Evolutionary conservation across 192 early-diverging fungal species (phyloP).

Genomic region (Coemansia sp.): DNA sequence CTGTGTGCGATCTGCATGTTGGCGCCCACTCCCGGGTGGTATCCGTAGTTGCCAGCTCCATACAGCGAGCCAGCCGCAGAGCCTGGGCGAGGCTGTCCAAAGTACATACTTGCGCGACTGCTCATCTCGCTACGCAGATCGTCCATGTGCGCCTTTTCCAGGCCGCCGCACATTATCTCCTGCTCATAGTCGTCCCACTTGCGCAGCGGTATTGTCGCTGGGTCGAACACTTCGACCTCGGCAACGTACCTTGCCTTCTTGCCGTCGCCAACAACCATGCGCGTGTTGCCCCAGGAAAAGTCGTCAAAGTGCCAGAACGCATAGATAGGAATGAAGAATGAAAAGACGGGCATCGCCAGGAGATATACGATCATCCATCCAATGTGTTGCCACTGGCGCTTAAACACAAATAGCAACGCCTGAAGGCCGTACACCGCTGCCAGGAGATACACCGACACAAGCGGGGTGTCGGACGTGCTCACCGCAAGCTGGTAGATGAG

Average conservation of each 20-base stretch:
- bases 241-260: constrained; percentile 62
- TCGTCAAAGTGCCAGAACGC: constrained; percentile 99
- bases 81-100: constrained; percentile 44
- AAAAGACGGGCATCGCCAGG: constrained; percentile 88
- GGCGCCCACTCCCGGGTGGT: constrained; percentile 34
- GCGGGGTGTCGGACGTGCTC: constrained; percentile 64
- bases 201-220: constrained; percentile 72
- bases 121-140: constrained; percentile 56
- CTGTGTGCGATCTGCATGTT: constrained; percentile 41
- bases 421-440: constrained; percentile 90
- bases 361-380: constrained; percentile 99
- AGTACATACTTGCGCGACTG: constrained; percentile 57
- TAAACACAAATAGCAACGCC: constrained; percentile 84
- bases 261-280: constrained; percentile 85
- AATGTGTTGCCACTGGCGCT: constrained; percentile 91
- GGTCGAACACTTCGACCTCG: constrained; percentile 76
- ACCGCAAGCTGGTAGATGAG: constrained; percentile 69
- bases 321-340: constrained; percentile 86
- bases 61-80: constrained; percentile 51
- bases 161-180: constrained; percentile 49
- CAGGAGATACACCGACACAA: constrained; percentile 83
- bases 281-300: constrained; percentile 99
- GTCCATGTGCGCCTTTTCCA: constrained; percentile 37
- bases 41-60: constrained; percentile 44
- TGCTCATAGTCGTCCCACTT: constrained; percentile 84